Conservation (phyloP, 2,329 filamentous ascomycete genomes). For the Verticillium nonalfalfae region DNA sequence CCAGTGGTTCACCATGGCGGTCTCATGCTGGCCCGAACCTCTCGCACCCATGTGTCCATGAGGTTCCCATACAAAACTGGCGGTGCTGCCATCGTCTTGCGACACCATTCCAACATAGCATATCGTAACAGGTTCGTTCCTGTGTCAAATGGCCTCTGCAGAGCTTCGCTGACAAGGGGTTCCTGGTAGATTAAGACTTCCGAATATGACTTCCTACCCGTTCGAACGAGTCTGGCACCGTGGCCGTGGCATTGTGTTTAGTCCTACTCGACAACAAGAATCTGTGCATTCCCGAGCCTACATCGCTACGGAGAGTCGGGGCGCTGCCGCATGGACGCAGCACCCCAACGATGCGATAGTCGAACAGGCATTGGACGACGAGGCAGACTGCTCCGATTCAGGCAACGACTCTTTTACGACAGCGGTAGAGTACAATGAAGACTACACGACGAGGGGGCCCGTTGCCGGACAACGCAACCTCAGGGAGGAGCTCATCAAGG, state of each 20-base stretch:
- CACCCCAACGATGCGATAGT: neutral
- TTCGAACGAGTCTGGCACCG: conserved; percentile 24
- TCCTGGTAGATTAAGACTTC: neutral
- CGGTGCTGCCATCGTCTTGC: neutral
- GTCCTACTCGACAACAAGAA: conserved; percentile 6
- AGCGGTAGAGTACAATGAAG: neutral
- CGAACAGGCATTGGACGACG: neutral
- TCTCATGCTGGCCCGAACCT: conserved; percentile 17
- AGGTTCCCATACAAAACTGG: neutral
- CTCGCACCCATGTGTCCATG: conserved; percentile 17
- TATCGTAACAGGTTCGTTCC: neutral
- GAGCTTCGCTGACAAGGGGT: neutral
- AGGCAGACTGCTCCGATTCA: neutral
- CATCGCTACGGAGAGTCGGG: neutral
- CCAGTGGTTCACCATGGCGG: conserved; percentile 24
- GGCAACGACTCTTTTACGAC: neutral
- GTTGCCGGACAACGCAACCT: neutral
- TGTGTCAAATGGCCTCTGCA: neutral
- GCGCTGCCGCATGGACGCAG: neutral
- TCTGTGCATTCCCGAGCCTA: conserved; percentile 4
- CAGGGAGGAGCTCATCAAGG: neutral
- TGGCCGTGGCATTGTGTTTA: conserved; percentile 23
- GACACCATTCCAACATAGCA: neutral
- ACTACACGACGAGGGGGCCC: neutral
- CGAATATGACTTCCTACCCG: conserved; percentile 19